These are phyloP conservation scores for Ceratobasidium sp. DNA, from an alignment of 1,284 basidiomycete genomes.

Conservation along the genomic window DNA sequence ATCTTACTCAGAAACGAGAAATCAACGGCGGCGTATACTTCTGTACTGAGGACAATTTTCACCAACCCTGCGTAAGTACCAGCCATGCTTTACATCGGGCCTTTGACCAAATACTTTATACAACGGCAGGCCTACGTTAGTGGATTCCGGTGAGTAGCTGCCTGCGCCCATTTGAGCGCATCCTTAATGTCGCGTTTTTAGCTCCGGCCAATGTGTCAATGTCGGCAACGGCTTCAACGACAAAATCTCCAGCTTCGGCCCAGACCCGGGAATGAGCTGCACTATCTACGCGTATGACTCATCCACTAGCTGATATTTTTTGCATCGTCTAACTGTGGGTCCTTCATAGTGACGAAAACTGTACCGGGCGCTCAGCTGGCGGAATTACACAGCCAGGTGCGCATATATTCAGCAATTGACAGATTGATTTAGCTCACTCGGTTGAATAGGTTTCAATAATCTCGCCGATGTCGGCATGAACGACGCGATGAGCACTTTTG, in stretches of 20 bases:
- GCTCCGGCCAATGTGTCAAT: conserved; percentile 25
- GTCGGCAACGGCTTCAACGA: conserved; percentile 30
- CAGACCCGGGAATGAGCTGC: conserved; percentile 20
- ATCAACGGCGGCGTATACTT: conserved; percentile 29
- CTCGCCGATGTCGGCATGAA: too few relatives aligned
- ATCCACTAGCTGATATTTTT: too few relatives aligned
- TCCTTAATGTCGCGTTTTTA: background rate
- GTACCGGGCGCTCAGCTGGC: too few relatives aligned
- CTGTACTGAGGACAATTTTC: background rate
- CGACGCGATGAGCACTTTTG: too few relatives aligned
- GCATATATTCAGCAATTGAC: too few relatives aligned
- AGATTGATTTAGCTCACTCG: too few relatives aligned
- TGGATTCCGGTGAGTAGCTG: conserved; percentile 1
- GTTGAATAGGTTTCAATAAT: too few relatives aligned
- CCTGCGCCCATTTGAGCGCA: background rate
- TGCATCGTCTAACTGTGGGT: too few relatives aligned
- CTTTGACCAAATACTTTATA: background rate
- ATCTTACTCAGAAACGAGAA: background rate
- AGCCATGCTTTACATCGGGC: background rate
- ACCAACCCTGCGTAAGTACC: background rate
- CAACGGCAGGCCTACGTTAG: conserved; percentile 8
- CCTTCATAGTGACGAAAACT: too few relatives aligned
- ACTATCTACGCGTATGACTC: too few relatives aligned
- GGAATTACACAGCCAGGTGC: too few relatives aligned
- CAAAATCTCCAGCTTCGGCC: conserved; percentile 20